phyloP scores from a whole-genome alignment of 2,329 filamentous ascomycete genomes.

The Penicillium palitans region DNA sequence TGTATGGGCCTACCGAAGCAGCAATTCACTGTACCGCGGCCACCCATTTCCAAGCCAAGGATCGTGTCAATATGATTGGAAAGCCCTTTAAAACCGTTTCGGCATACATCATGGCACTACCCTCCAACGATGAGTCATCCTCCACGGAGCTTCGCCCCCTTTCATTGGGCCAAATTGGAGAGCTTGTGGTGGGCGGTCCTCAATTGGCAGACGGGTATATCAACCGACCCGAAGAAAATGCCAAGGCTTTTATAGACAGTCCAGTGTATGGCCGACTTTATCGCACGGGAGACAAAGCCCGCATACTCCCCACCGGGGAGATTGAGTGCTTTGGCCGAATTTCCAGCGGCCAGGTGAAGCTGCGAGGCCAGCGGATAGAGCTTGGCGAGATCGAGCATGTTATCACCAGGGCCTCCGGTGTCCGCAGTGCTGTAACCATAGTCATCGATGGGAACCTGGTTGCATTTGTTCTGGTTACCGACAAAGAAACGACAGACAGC shows the following conservation, averaged over 20 bases:
- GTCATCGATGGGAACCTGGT: constrained; percentile 70
- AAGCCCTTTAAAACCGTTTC: constrained; percentile 78
- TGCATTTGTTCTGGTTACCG: constrained; percentile 66
- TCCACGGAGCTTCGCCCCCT: constrained; percentile 53
- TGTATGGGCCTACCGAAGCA: constrained; percentile 93
- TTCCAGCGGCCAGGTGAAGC: constrained; percentile 77
- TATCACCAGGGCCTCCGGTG: constrained; percentile 59
- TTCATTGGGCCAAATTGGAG: constrained; percentile 67
- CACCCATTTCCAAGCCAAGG: constrained; percentile 57
- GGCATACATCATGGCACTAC: constrained; percentile 65
- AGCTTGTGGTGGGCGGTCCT: constrained; percentile 76
- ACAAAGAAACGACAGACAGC: constrained; percentile 38
- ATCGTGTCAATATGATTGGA: constrained; percentile 70
- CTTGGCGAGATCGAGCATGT: constrained; percentile 76
- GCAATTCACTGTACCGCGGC: constrained; percentile 87
- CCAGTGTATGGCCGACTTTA: constrained; percentile 69
- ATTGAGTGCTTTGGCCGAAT: constrained; percentile 85
- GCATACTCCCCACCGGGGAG: constrained; percentile 64
- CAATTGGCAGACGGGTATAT: constrained; percentile 81
- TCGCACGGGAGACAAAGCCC: constrained; percentile 80
- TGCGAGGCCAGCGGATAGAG: constrained; percentile 80
- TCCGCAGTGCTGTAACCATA: constrained; percentile 66
- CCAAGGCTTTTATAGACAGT: constrained; percentile 67
- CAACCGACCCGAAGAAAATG: constrained; percentile 75
- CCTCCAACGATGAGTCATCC: constrained; percentile 25